phyloP scores from a whole-genome alignment of 345 rosid species.

The Heritiera fomes region DNA sequence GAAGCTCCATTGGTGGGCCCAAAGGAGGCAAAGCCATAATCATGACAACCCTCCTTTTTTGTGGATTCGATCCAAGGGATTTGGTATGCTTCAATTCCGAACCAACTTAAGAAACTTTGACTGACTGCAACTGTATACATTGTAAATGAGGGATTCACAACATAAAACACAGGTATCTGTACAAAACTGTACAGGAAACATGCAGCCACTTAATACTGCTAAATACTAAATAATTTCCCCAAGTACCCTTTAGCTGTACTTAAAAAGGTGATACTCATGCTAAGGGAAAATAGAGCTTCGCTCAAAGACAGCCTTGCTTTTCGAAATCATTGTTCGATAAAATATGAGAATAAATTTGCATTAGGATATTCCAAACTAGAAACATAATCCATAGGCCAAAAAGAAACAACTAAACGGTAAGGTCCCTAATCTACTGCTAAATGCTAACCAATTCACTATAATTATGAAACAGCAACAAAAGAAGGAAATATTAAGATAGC shows the following conservation, averaged over 20 bases:
- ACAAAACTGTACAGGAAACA: neutral
- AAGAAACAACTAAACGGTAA: neutral
- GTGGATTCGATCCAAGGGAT: neutral
- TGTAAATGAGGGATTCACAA: neutral
- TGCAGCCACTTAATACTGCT: conserved; percentile 1
- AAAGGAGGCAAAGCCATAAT: neutral
- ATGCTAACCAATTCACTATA: neutral
- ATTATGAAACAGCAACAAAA: neutral
- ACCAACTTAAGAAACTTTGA: neutral
- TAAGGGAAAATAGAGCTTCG: neutral
- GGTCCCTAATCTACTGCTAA: neutral
- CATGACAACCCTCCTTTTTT: neutral
- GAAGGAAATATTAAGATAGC: neutral
- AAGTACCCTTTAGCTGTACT: neutral
- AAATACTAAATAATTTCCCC: neutral
- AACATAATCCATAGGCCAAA: neutral
- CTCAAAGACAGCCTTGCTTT: neutral
- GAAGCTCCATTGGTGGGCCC: neutral
- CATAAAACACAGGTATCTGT: neutral
- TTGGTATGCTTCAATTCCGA: neutral
- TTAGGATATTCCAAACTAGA: neutral
- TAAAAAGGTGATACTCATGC: neutral
- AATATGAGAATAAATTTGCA: neutral
- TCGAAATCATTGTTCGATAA: neutral
- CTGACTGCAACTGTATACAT: neutral